phyloP scores from a whole-genome alignment of 2,329 filamentous ascomycete genomes.

The Elsinoe australis region DNA sequence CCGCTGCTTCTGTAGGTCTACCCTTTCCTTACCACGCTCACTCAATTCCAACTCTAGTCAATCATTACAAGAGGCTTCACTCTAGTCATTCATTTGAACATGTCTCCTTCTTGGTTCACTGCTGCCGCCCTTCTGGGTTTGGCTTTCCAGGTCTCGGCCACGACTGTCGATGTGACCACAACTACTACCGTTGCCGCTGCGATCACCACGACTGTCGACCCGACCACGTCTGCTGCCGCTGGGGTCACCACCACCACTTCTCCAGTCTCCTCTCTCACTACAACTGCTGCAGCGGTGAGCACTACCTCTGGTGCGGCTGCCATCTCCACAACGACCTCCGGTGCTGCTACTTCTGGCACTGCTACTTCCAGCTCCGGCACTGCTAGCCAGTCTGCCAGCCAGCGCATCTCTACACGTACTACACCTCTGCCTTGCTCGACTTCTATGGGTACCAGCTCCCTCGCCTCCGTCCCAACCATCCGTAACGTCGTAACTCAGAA shows the following conservation, averaged over 20 bases:
- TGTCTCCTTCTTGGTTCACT: background rate
- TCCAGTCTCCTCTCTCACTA: too few relatives aligned
- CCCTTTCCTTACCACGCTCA: background rate
- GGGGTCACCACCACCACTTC: background rate
- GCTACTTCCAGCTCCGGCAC: too few relatives aligned
- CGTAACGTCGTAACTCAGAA: constrained; percentile 7
- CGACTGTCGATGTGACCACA: background rate
- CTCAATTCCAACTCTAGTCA: background rate
- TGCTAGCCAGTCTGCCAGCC: background rate
- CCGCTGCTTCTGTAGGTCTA: background rate
- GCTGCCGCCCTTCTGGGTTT: constrained; percentile 7
- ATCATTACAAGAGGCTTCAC: background rate
- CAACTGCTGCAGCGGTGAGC: too few relatives aligned
- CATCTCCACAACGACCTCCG: background rate
- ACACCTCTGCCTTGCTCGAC: background rate
- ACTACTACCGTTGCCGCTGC: background rate
- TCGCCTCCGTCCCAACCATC: constrained; percentile 4
- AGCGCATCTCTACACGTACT: background rate
- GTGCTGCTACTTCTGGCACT: background rate
- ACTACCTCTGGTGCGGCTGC: background rate
- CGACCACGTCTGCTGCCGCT: background rate
- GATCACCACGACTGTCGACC: background rate
- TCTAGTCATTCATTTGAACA: constrained; percentile 9
- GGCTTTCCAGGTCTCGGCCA: background rate
- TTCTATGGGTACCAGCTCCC: background rate